Evolutionary conservation across 345 rosid species (phyloP).

Genomic region (Acer campestre): DNA sequence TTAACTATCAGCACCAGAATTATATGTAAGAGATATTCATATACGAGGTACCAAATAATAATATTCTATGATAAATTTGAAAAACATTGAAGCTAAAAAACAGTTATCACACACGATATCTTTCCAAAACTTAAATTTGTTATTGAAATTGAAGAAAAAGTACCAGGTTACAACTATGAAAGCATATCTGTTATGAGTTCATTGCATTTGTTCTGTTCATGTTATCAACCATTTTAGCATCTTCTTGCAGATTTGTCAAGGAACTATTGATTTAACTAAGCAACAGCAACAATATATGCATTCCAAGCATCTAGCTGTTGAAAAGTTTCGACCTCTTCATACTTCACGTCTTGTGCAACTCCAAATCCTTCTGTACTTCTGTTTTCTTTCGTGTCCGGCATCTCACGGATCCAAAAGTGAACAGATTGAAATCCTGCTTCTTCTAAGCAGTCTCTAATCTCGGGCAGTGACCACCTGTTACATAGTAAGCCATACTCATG

Average conservation of each 20-base stretch:
- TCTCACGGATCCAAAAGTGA: constrained; percentile 83
- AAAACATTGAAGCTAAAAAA: not conserved
- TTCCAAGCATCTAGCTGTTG: constrained; percentile 90
- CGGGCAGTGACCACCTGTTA: constrained; percentile 85
- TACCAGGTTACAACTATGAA: not conserved
- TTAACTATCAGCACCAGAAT: too few relatives aligned
- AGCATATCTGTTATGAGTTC: not conserved
- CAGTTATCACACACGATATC: not conserved
- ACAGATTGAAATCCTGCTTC: constrained; percentile 84
- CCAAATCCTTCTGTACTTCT: constrained; percentile 71
- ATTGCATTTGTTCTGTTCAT: not conserved
- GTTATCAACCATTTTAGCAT: not conserved
- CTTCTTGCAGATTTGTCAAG: constrained; percentile 12
- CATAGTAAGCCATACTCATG: not conserved
- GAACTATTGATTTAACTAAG: constrained; percentile 19
- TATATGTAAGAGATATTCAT: too few relatives aligned
- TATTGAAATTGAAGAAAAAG: not conserved
- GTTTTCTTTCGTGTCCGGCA: constrained; percentile 69
- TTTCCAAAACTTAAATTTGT: not conserved
- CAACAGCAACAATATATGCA: constrained; percentile 78
- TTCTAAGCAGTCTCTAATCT: constrained; percentile 83
- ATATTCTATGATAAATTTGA: not conserved
- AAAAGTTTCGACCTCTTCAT: constrained; percentile 69
- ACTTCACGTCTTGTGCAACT: constrained; percentile 61
- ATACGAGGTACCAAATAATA: not conserved